A percentile compares a stretch with the other conserved stretches of the same genome.
phyloP scores from a whole-genome alignment of 2,329 filamentous ascomycete genomes.

The Colletotrichum sp. region DNA sequence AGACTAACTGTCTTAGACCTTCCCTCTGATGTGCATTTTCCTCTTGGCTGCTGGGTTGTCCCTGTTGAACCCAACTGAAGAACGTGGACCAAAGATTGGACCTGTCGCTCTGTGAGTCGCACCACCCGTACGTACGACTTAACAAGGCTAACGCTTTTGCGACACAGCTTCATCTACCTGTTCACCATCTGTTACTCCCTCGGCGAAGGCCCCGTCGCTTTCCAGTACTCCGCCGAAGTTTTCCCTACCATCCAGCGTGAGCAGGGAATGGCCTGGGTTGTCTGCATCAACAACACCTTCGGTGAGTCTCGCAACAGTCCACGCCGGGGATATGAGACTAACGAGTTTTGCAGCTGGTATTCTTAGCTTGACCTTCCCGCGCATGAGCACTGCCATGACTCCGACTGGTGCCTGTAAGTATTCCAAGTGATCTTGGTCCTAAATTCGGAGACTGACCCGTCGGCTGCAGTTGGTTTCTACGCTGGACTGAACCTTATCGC shows the following conservation, averaged over 20 bases:
- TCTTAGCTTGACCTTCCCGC: constrained; percentile 67
- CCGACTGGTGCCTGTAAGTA: constrained; percentile 33
- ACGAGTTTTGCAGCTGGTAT: constrained; percentile 35
- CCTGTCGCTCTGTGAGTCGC: constrained; percentile 48
- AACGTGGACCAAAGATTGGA: constrained; percentile 35
- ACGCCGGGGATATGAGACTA: accelerated
- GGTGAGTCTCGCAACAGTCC: neutral
- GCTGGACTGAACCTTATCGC: constrained; percentile 60
- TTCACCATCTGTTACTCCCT: constrained; percentile 48
- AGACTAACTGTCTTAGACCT: constrained; percentile 49
- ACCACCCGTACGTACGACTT: neutral
- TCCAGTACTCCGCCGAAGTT: constrained; percentile 67
- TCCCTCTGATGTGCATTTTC: constrained; percentile 64
- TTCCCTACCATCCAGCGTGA: constrained; percentile 69
- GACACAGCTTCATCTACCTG: constrained; percentile 43
- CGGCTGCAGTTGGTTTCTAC: constrained; percentile 52
- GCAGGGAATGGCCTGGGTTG: constrained; percentile 61
- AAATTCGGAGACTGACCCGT: neutral
- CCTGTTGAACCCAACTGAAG: constrained; percentile 45
- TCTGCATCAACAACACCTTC: neutral
- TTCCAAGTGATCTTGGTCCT: constrained; percentile 19
- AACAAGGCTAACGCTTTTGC: neutral
- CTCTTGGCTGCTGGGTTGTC: constrained; percentile 60
- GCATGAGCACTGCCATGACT: constrained; percentile 50
- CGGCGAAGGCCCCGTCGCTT: constrained; percentile 58